phyloP scores from a whole-genome alignment of 2,329 filamentous ascomycete genomes.

The Dryadomyces sulphureus region DNA sequence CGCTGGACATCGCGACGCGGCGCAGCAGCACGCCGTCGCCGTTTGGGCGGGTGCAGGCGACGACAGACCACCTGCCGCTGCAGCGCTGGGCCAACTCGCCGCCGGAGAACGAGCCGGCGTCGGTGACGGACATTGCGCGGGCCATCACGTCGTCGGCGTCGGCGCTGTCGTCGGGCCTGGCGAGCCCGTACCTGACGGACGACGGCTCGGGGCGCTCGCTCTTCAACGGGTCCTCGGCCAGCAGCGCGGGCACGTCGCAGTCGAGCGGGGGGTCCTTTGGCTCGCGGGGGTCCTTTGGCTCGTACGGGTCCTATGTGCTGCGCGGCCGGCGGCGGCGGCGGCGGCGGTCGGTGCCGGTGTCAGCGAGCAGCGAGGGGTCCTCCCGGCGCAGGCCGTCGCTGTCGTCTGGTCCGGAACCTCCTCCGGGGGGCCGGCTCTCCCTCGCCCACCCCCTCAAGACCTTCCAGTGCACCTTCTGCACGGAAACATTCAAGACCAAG shows the following conservation, averaged over 20 bases:
- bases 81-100: conserved; percentile 46
- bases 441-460: conserved; percentile 34
- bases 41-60: conserved; percentile 12
- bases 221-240: conserved; percentile 43
- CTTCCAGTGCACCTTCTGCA: conserved; percentile 55
- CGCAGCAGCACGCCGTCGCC: conserved; percentile 31
- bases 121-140: conserved; percentile 41
- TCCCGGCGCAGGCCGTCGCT: too few species aligned
- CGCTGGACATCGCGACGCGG: conserved; percentile 58
- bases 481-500: conserved; percentile 52
- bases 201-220: conserved; percentile 44
- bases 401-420: too few species aligned
- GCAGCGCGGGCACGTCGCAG: conserved; percentile 45
- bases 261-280: conserved; percentile 41
- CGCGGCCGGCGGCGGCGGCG: conserved; percentile 36
- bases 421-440: conserved; percentile 6
- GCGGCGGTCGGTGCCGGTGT: conserved; percentile 19
- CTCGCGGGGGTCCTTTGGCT: conserved; percentile 41
- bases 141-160: conserved; percentile 41
- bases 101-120: conserved; percentile 44
- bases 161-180: conserved; percentile 35
- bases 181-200: conserved; percentile 45
- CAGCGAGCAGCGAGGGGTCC: not conserved
- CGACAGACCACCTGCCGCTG: conserved; percentile 34
- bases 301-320: conserved; percentile 29